Evolutionary conservation across 352 stramenopile species (phyloP).

Genomic region (Phytophthora sojae): DNA sequence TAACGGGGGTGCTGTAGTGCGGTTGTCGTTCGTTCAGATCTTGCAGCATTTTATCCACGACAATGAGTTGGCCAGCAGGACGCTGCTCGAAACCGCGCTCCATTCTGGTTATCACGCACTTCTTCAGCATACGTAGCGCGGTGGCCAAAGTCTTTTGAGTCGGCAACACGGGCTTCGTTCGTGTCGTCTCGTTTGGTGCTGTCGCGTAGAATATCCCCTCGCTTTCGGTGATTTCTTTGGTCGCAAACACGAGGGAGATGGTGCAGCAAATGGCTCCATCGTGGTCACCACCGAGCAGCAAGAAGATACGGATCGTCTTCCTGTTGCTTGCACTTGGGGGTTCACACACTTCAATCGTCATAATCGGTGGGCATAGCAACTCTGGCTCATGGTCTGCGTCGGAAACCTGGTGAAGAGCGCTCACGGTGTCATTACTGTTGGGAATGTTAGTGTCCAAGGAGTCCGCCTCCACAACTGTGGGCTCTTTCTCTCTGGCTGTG

Average conservation of each 20-base stretch:
- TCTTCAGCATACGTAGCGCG: constrained; percentile 45
- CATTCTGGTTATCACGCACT: constrained; percentile 22
- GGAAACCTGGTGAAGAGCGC: neutral
- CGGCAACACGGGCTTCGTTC: constrained; percentile 21
- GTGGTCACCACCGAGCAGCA: constrained; percentile 48
- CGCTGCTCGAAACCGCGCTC: constrained; percentile 35
- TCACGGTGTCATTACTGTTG: neutral
- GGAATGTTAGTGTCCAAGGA: neutral
- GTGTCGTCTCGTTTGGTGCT: constrained; percentile 19
- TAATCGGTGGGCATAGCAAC: constrained; percentile 3
- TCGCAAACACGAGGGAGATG: constrained; percentile 25
- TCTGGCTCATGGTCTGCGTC: neutral
- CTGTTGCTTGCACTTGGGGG: constrained; percentile 3
- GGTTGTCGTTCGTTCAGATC: constrained; percentile 10
- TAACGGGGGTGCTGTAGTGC: constrained; percentile 15
- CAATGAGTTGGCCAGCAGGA: constrained; percentile 22
- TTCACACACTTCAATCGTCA: constrained; percentile 8
- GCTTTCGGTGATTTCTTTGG: constrained; percentile 31
- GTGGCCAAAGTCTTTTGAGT: constrained; percentile 26
- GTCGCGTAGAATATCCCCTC: constrained; percentile 36
- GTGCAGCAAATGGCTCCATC: constrained; percentile 46
- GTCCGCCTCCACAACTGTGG: neutral
- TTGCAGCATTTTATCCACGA: constrained; percentile 28
- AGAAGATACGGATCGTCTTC: constrained; percentile 31
- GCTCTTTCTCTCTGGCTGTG: neutral